Evolutionary conservation across 192 early-diverging fungal species (phyloP).

Genomic region (Coemansia sp.): DNA sequence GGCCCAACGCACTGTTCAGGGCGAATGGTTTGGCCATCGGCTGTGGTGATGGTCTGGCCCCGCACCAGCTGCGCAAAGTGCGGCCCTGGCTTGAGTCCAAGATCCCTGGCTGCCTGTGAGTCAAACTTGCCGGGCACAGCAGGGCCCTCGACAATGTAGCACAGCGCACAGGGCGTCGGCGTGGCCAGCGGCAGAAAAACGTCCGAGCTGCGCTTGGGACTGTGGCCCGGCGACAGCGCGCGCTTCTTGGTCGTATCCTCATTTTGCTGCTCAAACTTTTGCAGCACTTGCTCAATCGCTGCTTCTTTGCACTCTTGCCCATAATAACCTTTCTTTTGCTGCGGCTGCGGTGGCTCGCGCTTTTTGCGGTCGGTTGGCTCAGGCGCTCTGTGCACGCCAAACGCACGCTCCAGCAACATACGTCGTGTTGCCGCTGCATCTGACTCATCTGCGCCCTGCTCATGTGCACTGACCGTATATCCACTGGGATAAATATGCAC

Average conservation of each 20-base stretch:
- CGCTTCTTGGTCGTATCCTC: slow-evolving; percentile 40
- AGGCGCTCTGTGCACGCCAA: slow-evolving; percentile 27
- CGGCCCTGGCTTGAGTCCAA: slow-evolving; percentile 70
- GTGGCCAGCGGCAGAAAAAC: slow-evolving; percentile 39
- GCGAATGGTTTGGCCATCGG: slow-evolving; percentile 67
- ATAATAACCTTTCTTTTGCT: slow-evolving; percentile 39
- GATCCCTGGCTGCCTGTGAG: slow-evolving; percentile 59
- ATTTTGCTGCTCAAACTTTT: slow-evolving; percentile 34
- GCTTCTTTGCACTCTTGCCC: slow-evolving; percentile 30
- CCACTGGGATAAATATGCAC: slow-evolving; percentile 63
- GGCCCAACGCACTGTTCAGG: slow-evolving; percentile 70
- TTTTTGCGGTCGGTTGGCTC: slow-evolving; percentile 9
- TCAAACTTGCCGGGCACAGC: slow-evolving; percentile 80
- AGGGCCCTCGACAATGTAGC: slow-evolving; percentile 77
- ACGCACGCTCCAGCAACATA: slow-evolving; percentile 25
- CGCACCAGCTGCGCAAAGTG: slow-evolving; percentile 59
- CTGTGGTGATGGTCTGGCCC: slow-evolving; percentile 60
- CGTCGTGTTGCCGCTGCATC: slow-evolving; percentile 16
- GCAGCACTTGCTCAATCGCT: slow-evolving; percentile 28
- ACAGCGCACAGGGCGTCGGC: slow-evolving; percentile 57
- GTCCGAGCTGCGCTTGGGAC: slow-evolving; percentile 16
- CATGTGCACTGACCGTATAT: slow-evolving; percentile 16
- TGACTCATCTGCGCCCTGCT: slow-evolving; percentile 33
- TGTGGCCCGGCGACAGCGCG: slow-evolving; percentile 24
- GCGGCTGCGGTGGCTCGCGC: slow-evolving; percentile 19